Evolutionary conservation across 2,329 filamentous ascomycete genomes (phyloP), one percentile per base, ranked within the genome.

Genomic region (Aspergillus pseudoviridinutans): DNA sequence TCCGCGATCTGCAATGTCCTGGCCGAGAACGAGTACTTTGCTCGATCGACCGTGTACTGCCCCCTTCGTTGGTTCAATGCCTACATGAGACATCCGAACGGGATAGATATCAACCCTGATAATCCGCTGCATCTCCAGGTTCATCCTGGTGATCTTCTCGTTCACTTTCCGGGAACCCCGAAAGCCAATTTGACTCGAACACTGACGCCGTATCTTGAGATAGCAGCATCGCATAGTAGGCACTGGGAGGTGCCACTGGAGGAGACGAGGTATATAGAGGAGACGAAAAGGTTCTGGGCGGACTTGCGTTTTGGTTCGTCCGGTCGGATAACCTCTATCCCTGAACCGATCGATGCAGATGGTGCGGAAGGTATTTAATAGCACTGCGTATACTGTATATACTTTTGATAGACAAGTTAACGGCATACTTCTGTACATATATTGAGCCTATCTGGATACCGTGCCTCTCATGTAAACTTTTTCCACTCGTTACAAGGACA

Each of bases 11-110:
- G 14, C 14, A 53, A 41, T 12, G 28, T 53, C 47, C 49, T 60
- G 41, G 46, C 60, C 24, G 55, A 64, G 32, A 64, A 64, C 44
- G 50, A 58, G n/a, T 56, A 62, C n/a, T 61, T 62, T 9, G n/a
- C 53, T 32, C 35, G 35, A n/a, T 61, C 61, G 4, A 54, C 57
- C 22, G 58, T 57, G 4, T 62, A 61, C 38, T 60, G 53, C n/a
- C 61, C 61, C 1, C 14, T 59, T 24, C 51, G 58, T 17, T 64
- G 61, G 61, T 64, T 64, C 50, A 64, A 64, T 32, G 60, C 60
- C 12, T 64, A 64, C 28, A 59, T 54, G 54, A 51, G 58, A 25
- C 24, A 35, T 5, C 50, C 55, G 1, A 51, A 62, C 28, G 59
- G 50, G 6, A 38, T 38, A 32, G 41, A 29, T 3, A 17, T 51